These are phyloP conservation scores for Stachybotrys echinatus DNA, from an alignment of 2,329 filamentous ascomycete species.

Conservation along the genomic window DNA sequence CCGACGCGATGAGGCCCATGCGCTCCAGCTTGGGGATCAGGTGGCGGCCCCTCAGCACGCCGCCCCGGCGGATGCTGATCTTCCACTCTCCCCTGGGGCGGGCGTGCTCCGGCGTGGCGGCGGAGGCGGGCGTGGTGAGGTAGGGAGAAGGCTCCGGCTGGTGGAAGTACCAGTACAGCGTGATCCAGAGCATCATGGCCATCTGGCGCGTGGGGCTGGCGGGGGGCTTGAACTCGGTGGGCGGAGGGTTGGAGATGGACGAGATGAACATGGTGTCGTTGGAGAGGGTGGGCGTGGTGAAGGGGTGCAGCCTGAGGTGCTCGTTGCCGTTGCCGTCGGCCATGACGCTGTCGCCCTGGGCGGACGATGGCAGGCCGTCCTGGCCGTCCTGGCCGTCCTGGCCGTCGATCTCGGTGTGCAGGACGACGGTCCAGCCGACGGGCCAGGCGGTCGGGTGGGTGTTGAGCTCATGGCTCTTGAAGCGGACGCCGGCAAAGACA, in stretches of 20 bases:
- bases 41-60: constrained; percentile 79
- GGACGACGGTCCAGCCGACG: constrained; percentile 82
- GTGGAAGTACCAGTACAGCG: constrained; percentile 96
- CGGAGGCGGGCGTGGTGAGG: constrained; percentile 57
- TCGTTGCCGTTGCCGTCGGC: constrained; percentile 12
- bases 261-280: constrained; percentile 87
- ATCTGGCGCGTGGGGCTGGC: constrained; percentile 82
- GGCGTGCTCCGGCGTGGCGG: constrained; percentile 60
- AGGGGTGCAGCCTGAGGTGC: constrained; percentile 29
- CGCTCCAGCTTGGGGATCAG: constrained; percentile 86
- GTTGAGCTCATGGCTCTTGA: constrained; percentile 76
- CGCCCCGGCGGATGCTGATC: constrained; percentile 77
- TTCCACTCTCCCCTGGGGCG: constrained; percentile 82
- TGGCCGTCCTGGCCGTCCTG: constrained; percentile 7
- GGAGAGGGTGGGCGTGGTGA: constrained; percentile 66
- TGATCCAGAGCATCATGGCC: constrained; percentile 95
- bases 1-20: constrained; percentile 78
- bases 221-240: constrained; percentile 71
- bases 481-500: constrained; percentile 87
- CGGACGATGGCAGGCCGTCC: constrained; percentile 9
- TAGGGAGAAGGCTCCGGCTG: constrained; percentile 66
- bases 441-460: constrained; percentile 68
- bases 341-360: constrained; percentile 24
- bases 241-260: constrained; percentile 80
- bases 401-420: constrained; percentile 59